phyloP scores from a whole-genome alignment of 805 yeast genomes.

The Hanseniaspora meyeri region DNA sequence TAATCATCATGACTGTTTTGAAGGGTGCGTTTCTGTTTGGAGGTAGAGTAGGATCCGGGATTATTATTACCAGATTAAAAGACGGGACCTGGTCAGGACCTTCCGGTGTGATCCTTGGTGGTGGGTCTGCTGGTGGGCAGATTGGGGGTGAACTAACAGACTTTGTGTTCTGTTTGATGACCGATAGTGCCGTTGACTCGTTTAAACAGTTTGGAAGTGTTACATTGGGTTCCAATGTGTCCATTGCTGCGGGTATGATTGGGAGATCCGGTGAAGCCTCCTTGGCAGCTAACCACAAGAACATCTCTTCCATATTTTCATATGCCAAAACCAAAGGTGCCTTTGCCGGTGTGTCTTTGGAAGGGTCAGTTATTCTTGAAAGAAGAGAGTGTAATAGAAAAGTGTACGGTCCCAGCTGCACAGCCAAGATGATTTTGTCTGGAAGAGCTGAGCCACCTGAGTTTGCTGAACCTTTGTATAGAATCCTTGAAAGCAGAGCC shows the following conservation, averaged over 20 bases:
- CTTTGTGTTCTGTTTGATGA: constrained; percentile 83
- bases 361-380: constrained; percentile 92
- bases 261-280: constrained; percentile 98
- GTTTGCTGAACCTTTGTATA: constrained; percentile 72
- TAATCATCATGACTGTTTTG: constrained; percentile 83
- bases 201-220: constrained; percentile 90
- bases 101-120: constrained; percentile 87
- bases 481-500: constrained; percentile 75
- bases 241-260: constrained; percentile 93
- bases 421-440: constrained; percentile 70
- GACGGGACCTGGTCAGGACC: constrained; percentile 98
- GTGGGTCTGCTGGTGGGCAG: constrained; percentile 98
- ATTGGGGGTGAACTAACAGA: constrained; percentile 94
- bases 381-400: constrained; percentile 94
- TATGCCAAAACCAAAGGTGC: constrained; percentile 94
- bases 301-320: constrained; percentile 82
- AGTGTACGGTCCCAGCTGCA: constrained; percentile 79
- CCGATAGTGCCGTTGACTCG: constrained; percentile 77
- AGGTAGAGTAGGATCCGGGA: constrained; percentile 96
- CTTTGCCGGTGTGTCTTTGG: constrained; percentile 93
- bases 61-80: constrained; percentile 81
- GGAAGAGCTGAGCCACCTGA: constrained; percentile 93
- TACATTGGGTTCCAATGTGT: constrained; percentile 87
- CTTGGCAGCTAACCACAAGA: constrained; percentile 77
- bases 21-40: constrained; percentile 94